A percentile compares a stretch with the other conserved stretches of the same genome.
phyloP scores from a whole-genome alignment of 2,329 filamentous ascomycete species.

The Penicillium sclerotigenum region DNA sequence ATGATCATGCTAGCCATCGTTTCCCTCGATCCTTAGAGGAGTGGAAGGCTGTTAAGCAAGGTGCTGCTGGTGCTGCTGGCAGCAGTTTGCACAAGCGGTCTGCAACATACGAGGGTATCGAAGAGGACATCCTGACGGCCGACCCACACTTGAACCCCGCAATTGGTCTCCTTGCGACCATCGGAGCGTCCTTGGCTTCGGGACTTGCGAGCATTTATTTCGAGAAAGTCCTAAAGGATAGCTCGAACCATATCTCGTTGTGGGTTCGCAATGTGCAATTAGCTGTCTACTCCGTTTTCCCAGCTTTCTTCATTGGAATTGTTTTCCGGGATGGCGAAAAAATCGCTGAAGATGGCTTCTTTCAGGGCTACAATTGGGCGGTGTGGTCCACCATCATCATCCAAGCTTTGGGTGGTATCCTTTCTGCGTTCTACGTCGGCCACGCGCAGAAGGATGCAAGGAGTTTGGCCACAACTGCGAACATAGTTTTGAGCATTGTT shows the following conservation, averaged over 20 bases:
- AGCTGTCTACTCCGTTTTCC: constrained; percentile 89
- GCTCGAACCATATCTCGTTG: constrained; percentile 69
- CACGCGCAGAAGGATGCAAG: constrained; percentile 88
- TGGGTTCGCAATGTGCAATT: constrained; percentile 96
- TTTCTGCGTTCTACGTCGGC: constrained; percentile 78
- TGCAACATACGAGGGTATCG: constrained; percentile 86
- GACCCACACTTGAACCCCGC: constrained; percentile 68
- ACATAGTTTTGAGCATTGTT: constrained; percentile 81
- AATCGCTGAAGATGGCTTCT: constrained; percentile 82
- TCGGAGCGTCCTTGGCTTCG: constrained; percentile 74
- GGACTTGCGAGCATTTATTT: constrained; percentile 70
- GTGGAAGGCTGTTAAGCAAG: constrained; percentile 56
- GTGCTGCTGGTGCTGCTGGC: constrained; percentile 37
- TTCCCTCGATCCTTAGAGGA: constrained; percentile 79
- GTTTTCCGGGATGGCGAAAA: constrained; percentile 81
- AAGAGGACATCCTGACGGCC: constrained; percentile 56
- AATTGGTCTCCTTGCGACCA: constrained; percentile 73
- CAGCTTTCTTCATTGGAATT: constrained; percentile 80
- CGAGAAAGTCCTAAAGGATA: constrained; percentile 85
- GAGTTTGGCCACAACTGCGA: constrained; percentile 90
- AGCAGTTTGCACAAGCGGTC: constrained; percentile 63
- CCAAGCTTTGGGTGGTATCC: constrained; percentile 78
- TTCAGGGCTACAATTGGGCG: constrained; percentile 87
- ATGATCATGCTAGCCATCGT: constrained; percentile 62
- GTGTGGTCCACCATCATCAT: constrained; percentile 83